These are phyloP conservation scores for Aspergillus egyptiacus DNA, from an alignment of 495 filamentous ascomycete genomes.

Conservation along the genomic window DNA sequence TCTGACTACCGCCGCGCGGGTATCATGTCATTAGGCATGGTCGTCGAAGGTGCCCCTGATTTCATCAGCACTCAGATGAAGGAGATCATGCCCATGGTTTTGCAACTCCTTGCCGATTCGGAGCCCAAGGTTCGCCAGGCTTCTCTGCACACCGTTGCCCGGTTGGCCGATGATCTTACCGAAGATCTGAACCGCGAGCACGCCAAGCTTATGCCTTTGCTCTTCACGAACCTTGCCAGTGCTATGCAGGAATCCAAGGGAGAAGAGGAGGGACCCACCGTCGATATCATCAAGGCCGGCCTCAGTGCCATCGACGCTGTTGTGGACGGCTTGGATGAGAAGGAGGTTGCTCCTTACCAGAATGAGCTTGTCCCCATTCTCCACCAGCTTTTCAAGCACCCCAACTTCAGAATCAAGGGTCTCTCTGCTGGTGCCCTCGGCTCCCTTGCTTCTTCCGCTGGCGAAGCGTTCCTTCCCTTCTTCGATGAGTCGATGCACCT, in stretches of 20 bases:
- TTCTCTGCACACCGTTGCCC: constrained; percentile 76
- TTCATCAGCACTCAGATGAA: constrained; percentile 87
- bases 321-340: constrained; percentile 80
- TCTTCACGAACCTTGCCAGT: constrained; percentile 82
- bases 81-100: constrained; percentile 77
- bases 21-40: constrained; percentile 86
- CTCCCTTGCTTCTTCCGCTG: constrained; percentile 77
- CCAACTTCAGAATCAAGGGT: constrained; percentile 84
- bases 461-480: constrained; percentile 79
- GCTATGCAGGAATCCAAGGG: constrained; percentile 64
- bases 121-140: constrained; percentile 79
- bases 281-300: constrained; percentile 80
- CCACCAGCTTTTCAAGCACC: constrained; percentile 70
- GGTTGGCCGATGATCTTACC: constrained; percentile 85
- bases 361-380: constrained; percentile 76
- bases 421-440: constrained; percentile 85
- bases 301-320: constrained; percentile 90
- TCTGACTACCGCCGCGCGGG: constrained; percentile 80
- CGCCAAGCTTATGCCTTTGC: constrained; percentile 68
- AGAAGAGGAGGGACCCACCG: constrained; percentile 50
- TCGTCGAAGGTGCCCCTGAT: constrained; percentile 93
- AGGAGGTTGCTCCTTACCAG: constrained; percentile 75
- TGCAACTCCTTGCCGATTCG: constrained; percentile 76
- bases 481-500: constrained; percentile 83
- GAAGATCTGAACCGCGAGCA: constrained; percentile 83